phyloP scores from a whole-genome alignment of 305 asterid species.

The Fraxinus greggii region DNA sequence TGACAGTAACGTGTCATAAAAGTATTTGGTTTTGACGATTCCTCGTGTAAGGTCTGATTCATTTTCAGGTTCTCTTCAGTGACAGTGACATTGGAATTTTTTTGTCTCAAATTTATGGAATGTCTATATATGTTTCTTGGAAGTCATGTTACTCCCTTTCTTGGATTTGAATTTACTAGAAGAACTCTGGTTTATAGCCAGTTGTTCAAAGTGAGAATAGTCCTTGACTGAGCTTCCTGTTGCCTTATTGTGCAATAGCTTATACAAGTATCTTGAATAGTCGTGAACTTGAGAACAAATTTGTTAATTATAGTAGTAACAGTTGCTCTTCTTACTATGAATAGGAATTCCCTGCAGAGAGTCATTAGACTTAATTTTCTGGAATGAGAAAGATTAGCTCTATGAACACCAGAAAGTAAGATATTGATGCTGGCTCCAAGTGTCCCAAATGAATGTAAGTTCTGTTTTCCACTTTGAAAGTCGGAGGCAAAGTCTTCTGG shows the following conservation, averaged over 20 bases:
- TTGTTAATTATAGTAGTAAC: not conserved
- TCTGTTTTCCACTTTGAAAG: not conserved
- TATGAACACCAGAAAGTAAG: constrained; percentile 15
- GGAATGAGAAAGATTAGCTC: constrained; percentile 9
- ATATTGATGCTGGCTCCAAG: constrained; percentile 20
- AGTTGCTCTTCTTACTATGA: not conserved
- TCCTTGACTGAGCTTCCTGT: not conserved
- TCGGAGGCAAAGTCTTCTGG: not conserved
- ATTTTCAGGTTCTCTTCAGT: not conserved
- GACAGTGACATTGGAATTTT: not conserved
- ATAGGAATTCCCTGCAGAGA: constrained; percentile 13
- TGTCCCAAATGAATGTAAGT: constrained; percentile 36
- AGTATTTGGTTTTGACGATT: not conserved
- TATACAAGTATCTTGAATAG: constrained; percentile 23
- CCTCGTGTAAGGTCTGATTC: not conserved
- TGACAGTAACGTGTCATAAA: not conserved
- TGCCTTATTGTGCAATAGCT: constrained; percentile 10
- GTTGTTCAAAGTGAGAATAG: constrained; percentile 7
- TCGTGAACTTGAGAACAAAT: not conserved
- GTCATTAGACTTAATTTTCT: not conserved
- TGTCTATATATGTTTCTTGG: constrained; percentile 6
- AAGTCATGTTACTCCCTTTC: constrained; percentile 6
- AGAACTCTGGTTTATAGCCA: constrained; percentile 9
- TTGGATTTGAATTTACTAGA: not conserved
- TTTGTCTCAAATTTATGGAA: not conserved